A percentile compares a stretch with the other conserved stretches of the same genome.
phyloP scores from a whole-genome alignment of 2,329 filamentous ascomycete genomes.

The Periconia macrospinosa region DNA sequence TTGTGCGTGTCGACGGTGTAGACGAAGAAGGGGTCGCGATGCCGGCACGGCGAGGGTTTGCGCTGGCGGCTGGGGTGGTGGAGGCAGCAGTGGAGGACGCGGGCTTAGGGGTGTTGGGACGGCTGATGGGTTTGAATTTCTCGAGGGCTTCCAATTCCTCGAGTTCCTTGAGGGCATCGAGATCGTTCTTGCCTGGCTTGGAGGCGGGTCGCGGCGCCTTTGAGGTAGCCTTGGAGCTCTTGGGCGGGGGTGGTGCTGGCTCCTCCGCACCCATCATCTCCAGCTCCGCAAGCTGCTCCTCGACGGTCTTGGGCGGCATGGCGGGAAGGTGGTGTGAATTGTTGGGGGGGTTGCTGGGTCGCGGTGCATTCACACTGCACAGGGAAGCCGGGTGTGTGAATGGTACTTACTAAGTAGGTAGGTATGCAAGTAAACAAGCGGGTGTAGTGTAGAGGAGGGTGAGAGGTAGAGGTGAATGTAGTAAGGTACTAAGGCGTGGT shows the following conservation, averaged over 20 bases:
- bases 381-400: too few relatives aligned
- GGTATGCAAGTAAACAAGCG: too few relatives aligned
- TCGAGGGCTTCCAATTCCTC: constrained; percentile 66
- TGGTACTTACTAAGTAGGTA: too few relatives aligned
- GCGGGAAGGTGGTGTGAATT: neutral
- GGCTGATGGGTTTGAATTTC: constrained; percentile 58
- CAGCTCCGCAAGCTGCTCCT: constrained; percentile 53
- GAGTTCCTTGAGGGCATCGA: constrained; percentile 85
- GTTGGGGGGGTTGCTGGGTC: too few relatives aligned
- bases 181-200: constrained; percentile 36
- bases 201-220: constrained; percentile 49
- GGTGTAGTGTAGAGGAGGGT: too few relatives aligned
- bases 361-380: too few relatives aligned
- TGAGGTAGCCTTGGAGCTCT: constrained; percentile 44
- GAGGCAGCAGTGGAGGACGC: constrained; percentile 45
- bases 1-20: constrained; percentile 42
- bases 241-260: constrained; percentile 33
- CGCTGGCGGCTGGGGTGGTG: constrained; percentile 35
- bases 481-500: too few relatives aligned
- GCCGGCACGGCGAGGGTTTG: constrained; percentile 37
- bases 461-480: too few relatives aligned
- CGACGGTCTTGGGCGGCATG: constrained; percentile 46
- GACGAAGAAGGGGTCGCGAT: constrained; percentile 43
- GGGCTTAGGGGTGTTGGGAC: constrained; percentile 79
- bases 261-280: constrained; percentile 37